Conservation (phyloP, 2,329 filamentous ascomycete genomes). For the Pyricularia sp. region DNA sequence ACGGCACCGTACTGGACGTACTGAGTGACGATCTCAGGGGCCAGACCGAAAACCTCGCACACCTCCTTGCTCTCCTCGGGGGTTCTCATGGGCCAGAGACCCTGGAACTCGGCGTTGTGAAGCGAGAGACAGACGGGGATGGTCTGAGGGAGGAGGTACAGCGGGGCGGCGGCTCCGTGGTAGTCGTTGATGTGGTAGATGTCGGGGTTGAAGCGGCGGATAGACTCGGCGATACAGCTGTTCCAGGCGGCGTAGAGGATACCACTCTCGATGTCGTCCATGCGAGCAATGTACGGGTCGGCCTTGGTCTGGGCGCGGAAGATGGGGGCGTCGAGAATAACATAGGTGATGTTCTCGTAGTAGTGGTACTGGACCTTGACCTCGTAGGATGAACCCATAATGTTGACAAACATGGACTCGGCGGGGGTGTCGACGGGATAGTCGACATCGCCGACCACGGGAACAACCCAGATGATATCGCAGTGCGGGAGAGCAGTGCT, state of each 20-base stretch:
- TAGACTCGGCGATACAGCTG: slow-evolving; percentile 51
- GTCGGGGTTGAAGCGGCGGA: slow-evolving; percentile 40
- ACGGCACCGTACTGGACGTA: not conserved
- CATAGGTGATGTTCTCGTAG: slow-evolving; percentile 53
- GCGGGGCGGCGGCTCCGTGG: slow-evolving; percentile 33
- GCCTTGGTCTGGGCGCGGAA: slow-evolving; percentile 45
- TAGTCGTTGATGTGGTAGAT: slow-evolving; percentile 28
- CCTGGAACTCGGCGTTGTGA: not conserved
- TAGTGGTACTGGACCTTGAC: slow-evolving; percentile 52
- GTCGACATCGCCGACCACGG: slow-evolving; percentile 48
- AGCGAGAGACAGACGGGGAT: not conserved
- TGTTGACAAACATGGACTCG: slow-evolving; percentile 48
- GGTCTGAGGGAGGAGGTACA: slow-evolving; percentile 46
- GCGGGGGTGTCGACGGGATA: slow-evolving; percentile 47
- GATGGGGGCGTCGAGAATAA: slow-evolving; percentile 52
- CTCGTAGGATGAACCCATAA: slow-evolving; percentile 46
- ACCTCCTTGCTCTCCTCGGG: not conserved
- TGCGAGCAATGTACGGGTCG: not conserved
- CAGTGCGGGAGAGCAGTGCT: slow-evolving; percentile 51
- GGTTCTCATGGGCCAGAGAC: not conserved
- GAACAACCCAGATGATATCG: slow-evolving; percentile 52
- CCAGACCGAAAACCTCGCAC: not conserved
- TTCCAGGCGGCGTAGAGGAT: slow-evolving; percentile 22
- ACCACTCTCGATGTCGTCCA: not conserved
- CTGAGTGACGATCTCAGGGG: not conserved